Evolutionary conservation across 257 asterid genomes (phyloP).

Genomic region (Forsythia viridissima): DNA sequence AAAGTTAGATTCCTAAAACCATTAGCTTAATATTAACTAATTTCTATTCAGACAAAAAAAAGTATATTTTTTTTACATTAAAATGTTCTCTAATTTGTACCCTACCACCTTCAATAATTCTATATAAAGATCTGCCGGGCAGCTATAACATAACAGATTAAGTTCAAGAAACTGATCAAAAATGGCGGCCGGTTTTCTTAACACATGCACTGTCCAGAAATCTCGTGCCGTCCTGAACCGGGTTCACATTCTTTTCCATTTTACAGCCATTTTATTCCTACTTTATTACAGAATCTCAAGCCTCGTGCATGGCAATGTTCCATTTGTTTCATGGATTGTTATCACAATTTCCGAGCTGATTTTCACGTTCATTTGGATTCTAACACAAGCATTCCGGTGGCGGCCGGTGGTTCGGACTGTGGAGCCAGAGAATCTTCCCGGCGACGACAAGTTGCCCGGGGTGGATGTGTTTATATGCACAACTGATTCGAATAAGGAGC

Average conservation of each 20-base stretch:
- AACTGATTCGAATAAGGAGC: slow-evolving; percentile 62
- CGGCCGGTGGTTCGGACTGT: slow-evolving; percentile 44
- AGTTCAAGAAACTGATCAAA: background rate
- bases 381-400: slow-evolving; percentile 49
- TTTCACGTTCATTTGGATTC: slow-evolving; percentile 55
- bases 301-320: slow-evolving; percentile 11
- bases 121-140: background rate
- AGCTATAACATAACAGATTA: background rate
- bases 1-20: background rate
- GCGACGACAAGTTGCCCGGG: slow-evolving; percentile 40
- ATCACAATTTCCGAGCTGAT: slow-evolving; percentile 34
- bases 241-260: slow-evolving; percentile 31
- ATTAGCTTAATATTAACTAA: background rate
- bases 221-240: slow-evolving; percentile 25
- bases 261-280: slow-evolving; percentile 24
- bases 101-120: background rate
- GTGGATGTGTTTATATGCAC: slow-evolving; percentile 69
- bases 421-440: slow-evolving; percentile 44
- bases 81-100: background rate
- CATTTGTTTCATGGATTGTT: slow-evolving; percentile 15
- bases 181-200: background rate
- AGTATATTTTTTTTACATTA: background rate
- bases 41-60: background rate
- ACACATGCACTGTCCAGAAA: slow-evolving; percentile 12
- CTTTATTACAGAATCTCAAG: slow-evolving; percentile 36